Evolutionary conservation across 352 stramenopile species (phyloP).

Genomic region (Phytophthora citricola): DNA sequence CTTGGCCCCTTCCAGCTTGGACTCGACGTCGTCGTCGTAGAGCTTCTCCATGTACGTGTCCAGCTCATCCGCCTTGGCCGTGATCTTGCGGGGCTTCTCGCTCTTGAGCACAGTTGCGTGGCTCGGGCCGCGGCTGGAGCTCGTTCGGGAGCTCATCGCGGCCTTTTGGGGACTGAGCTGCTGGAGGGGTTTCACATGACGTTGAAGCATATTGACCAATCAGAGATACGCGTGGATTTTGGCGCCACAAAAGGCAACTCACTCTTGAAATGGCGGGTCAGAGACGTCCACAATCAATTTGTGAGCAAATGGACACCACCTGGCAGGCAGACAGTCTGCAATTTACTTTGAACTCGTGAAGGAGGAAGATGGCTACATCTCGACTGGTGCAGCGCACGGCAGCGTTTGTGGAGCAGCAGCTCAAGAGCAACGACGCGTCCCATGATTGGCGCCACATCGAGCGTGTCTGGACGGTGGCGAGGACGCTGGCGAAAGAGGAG

Average conservation of each 20-base stretch:
- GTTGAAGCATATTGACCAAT: conserved; percentile 39
- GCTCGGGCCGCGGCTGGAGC: conserved; percentile 27
- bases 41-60: conserved; percentile 95
- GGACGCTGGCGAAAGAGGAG: conserved; percentile 79
- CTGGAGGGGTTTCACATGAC: conserved; percentile 28
- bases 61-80: conserved; percentile 77
- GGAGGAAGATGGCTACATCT: conserved; percentile 45
- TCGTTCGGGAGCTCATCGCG: conserved; percentile 38
- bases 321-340: conserved; percentile 10
- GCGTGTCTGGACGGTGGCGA: conserved; percentile 83
- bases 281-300: neutral
- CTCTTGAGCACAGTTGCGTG: conserved; percentile 18
- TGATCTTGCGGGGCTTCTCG: conserved; percentile 61
- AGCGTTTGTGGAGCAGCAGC: conserved; percentile 75
- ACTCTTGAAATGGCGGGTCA: conserved; percentile 10
- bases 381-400: conserved; percentile 72
- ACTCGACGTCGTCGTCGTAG: conserved; percentile 92
- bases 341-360: conserved; percentile 13
- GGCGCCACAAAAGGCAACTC: conserved; percentile 22
- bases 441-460: conserved; percentile 91
- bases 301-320: too few relatives aligned
- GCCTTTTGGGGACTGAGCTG: conserved; percentile 10
- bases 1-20: conserved; percentile 87
- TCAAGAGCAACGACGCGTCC: conserved; percentile 82
- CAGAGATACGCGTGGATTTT: conserved; percentile 1